A percentile compares a stretch with the other conserved stretches of the same genome.
Conservation (phyloP, 2,329 filamentous ascomycete genomes). For the Sordariomycetes sp. region DNA sequence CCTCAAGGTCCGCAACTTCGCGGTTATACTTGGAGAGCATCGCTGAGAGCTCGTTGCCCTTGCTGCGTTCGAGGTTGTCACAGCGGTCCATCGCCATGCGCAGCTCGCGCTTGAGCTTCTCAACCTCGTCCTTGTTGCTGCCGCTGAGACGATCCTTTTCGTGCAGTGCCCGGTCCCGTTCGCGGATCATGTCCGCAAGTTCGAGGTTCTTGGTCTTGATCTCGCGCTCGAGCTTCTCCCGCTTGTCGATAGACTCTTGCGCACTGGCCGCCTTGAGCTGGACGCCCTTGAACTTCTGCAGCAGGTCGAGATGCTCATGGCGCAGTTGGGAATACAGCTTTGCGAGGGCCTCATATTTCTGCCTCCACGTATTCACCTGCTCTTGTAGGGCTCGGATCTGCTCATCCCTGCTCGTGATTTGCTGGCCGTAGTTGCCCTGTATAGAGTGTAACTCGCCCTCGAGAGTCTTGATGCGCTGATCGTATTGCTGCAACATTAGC, state of each 20-base stretch:
- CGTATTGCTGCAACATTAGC: slow-evolving; percentile 93
- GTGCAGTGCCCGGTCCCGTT: slow-evolving; percentile 85
- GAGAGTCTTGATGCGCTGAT: slow-evolving; percentile 84
- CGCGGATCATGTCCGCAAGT: slow-evolving; percentile 94
- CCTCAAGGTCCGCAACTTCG: slow-evolving; percentile 93
- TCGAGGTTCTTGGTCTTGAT: slow-evolving; percentile 99
- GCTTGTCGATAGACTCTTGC: slow-evolving; percentile 88
- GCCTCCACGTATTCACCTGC: slow-evolving; percentile 94
- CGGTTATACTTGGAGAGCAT: slow-evolving; percentile 95
- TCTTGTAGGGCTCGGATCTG: slow-evolving; percentile 89
- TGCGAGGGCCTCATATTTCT: slow-evolving; percentile 91
- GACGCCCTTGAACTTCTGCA: slow-evolving; percentile 93
- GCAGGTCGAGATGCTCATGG: slow-evolving; percentile 85
- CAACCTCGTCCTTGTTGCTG: slow-evolving; percentile 82
- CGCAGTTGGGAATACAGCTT: slow-evolving; percentile 96
- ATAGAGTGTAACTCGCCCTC: slow-evolving; percentile 80
- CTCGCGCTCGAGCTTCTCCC: slow-evolving; percentile 92
- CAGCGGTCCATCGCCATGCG: slow-evolving; percentile 84
- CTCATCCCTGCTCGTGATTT: slow-evolving; percentile 83
- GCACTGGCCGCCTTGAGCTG: slow-evolving; percentile 95
- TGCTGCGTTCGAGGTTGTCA: slow-evolving; percentile 84
- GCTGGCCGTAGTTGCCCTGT: slow-evolving; percentile 73
- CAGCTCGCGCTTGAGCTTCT: slow-evolving; percentile 89
- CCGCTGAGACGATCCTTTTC: slow-evolving; percentile 84
- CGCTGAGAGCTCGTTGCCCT: slow-evolving; percentile 88